Percentiles rank a stretch among this genome's conserved stretches.
These are phyloP conservation scores for Datisca glomerata DNA, from an alignment of 306 rosid species.

Conservation along the genomic window DNA sequence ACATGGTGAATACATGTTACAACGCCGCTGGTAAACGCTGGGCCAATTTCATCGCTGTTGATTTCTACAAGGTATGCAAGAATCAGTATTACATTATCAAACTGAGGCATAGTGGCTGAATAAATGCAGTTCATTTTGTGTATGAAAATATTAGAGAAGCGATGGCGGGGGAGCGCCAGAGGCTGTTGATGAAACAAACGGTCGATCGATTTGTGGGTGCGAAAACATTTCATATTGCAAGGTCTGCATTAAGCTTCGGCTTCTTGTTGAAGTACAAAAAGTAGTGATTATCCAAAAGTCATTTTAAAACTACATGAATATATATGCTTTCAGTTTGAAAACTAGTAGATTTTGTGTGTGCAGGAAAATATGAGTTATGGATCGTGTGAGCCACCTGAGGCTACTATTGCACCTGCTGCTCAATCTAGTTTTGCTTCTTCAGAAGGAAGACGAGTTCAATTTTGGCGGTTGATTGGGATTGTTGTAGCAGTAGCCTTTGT, in stretches of 20 bases:
- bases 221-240: constrained; percentile 46
- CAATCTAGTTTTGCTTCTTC: constrained; percentile 17
- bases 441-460: constrained; percentile 17
- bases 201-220: constrained; percentile 58
- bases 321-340: too few relatives aligned
- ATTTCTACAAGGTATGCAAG: constrained; percentile 55
- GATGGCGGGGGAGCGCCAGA: constrained; percentile 67
- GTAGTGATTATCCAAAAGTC: neutral
- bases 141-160: constrained; percentile 41
- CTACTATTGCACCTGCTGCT: constrained; percentile 13
- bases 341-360: too few relatives aligned
- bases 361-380: constrained; percentile 59
- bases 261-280: neutral
- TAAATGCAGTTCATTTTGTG: neutral
- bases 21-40: constrained; percentile 54
- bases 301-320: neutral
- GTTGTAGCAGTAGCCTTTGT: constrained; percentile 9
- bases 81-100: neutral
- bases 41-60: constrained; percentile 82
- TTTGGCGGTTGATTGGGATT: constrained; percentile 19
- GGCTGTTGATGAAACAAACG: constrained; percentile 52
- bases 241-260: constrained; percentile 22
- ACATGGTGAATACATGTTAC: constrained; percentile 55
- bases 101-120: too few relatives aligned
- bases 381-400: constrained; percentile 38